phyloP scores from a whole-genome alignment of 345 rosid genomes.

The Salix udensis region DNA sequence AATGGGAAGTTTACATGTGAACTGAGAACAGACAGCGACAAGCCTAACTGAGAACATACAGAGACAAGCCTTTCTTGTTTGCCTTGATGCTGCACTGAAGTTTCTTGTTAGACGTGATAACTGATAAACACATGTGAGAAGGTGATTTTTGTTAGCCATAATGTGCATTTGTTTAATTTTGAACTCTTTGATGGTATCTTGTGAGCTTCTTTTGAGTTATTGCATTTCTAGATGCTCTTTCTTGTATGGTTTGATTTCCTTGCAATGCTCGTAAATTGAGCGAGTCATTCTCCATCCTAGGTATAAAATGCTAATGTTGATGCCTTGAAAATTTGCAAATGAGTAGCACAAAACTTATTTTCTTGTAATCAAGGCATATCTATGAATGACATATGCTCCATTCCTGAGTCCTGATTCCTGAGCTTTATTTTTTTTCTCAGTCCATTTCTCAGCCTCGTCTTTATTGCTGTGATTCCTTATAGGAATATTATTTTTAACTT shows the following conservation, averaged over 20 bases:
- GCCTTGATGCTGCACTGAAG: slow-evolving; percentile 5
- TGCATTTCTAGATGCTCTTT: slow-evolving; percentile 8
- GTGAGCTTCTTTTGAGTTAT: slow-evolving; percentile 4
- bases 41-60: slow-evolving; percentile 3
- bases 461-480: neutral
- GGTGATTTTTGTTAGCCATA: slow-evolving; percentile 10
- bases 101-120: slow-evolving; percentile 5
- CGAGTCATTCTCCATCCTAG: neutral
- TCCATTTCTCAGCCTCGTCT: neutral
- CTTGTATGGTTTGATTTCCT: slow-evolving; percentile 13
- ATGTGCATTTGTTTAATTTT: slow-evolving; percentile 7
- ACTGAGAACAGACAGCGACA: neutral
- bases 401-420: neutral
- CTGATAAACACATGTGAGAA: slow-evolving; percentile 7
- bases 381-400: too few species aligned
- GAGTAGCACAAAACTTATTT: too few species aligned
- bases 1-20: slow-evolving; percentile 1
- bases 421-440: neutral
- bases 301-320: neutral
- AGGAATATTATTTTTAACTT: neutral
- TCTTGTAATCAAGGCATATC: too few species aligned
- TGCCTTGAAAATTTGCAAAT: neutral
- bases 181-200: neutral
- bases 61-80: slow-evolving; percentile 4
- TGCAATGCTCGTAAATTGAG: neutral